These are phyloP conservation scores for Aspergillus carbonarius DNA, from an alignment of 2,329 filamentous ascomycete genomes.

Conservation along the genomic window DNA sequence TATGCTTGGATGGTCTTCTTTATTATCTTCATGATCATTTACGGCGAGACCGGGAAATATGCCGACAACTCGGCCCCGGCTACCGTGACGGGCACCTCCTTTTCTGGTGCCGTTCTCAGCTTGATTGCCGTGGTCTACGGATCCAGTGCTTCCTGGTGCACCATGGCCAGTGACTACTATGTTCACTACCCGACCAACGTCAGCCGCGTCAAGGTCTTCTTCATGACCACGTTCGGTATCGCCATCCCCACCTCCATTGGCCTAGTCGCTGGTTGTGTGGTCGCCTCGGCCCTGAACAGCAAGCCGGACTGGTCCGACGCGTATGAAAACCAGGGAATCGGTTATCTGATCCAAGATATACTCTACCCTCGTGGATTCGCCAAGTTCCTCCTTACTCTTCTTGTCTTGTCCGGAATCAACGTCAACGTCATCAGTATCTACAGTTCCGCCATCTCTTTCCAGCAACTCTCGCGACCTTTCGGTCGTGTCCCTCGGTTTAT, in stretches of 20 bases:
- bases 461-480: slow-evolving; percentile 4
- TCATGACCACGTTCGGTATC: slow-evolving; percentile 6
- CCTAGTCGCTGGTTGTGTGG: slow-evolving; percentile 3
- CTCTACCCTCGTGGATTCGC: slow-evolving; percentile 6
- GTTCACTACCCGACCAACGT: slow-evolving; percentile 7
- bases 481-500: slow-evolving; percentile 1
- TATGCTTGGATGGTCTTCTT: slow-evolving; percentile 9
- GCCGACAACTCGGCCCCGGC: neutral
- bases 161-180: slow-evolving; percentile 6
- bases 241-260: neutral
- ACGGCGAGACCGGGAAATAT: slow-evolving; percentile 2
- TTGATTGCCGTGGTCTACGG: slow-evolving; percentile 6
- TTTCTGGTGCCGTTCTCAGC: slow-evolving; percentile 3
- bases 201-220: slow-evolving; percentile 6
- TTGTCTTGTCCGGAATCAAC: slow-evolving; percentile 5
- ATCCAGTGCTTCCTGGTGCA: slow-evolving; percentile 1
- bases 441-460: slow-evolving; percentile 2
- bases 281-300: neutral
- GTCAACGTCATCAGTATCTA: slow-evolving; percentile 7
- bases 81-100: neutral
- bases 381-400: slow-evolving; percentile 5
- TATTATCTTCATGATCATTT: slow-evolving; percentile 6
- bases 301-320: neutral
- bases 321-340: slow-evolving; percentile 6
- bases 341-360: slow-evolving; percentile 6